Base-by-base conservation (phyloP, 2,329 filamentous ascomycete genomes). In the Fusarium clavum region DNA sequence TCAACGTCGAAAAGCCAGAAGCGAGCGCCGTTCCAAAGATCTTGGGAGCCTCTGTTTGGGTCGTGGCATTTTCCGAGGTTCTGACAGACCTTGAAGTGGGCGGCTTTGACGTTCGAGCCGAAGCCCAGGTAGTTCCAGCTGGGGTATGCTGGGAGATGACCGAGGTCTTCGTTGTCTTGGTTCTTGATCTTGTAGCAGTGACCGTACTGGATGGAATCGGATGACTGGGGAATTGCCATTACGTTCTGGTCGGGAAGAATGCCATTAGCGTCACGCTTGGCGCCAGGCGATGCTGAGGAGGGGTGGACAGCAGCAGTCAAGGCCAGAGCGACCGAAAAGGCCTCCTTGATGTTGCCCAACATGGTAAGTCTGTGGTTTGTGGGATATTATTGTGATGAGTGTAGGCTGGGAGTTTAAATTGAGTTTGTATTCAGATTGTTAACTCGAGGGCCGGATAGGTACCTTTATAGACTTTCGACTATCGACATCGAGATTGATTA, bases 401-500 rank as follows among this genome's bases (percentile, higher is more conserved):
- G 34, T 0, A 34, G 16, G 8, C 0, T 34, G 8, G 16, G 10
- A 18, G 5, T 38, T 34, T 16, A 18, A 5, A 18, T 18, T 5
- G 32, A 34, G 5, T 2, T 34, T 34, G 16, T 5, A 6, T 18
- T 18, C 5, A 34, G 16, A 34, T 10, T 6, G 5, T 8, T 0
- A 10, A 18, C 5, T 6, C 16, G 32, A 3, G 16, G 9, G 4
- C 2, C 2, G 16, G 9, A 38, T 38, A 11, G 5, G 1, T 38
- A 38, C 12, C 2, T n/a, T 38, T 38, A 38, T 38, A 38, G 9
- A 38, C 3, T 6, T 38, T 38, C 3, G 32, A n/a, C 16, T 3
- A 3, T 0, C 16, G 0, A 5, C 1, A n/a, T n/a, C 34, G 34
- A 38, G 34, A 7, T 11, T 11, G 0, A n/a, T 4, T 1, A 11